Conservation (phyloP, 2,329 filamentous ascomycete species). For the Didymella pinodella region DNA sequence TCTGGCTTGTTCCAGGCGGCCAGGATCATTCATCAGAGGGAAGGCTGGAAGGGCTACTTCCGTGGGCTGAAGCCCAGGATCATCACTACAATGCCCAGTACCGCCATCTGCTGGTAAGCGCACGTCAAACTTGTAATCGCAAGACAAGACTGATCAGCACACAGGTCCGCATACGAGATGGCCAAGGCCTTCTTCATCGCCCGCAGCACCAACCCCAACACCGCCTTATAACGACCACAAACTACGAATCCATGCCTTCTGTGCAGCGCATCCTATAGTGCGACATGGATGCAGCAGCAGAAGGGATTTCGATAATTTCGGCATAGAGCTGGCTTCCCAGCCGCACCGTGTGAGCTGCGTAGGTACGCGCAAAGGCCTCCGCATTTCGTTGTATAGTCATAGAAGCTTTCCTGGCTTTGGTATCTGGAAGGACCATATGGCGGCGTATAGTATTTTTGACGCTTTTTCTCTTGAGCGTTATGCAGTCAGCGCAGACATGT, state of each 20-base stretch:
- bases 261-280: slow-evolving; percentile 15
- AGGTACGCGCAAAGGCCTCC: slow-evolving; percentile 29
- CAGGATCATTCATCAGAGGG: slow-evolving; percentile 79
- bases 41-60: slow-evolving; percentile 88
- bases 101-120: slow-evolving; percentile 94
- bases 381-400: slow-evolving; percentile 39
- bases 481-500: slow-evolving; percentile 33
- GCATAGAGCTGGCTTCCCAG: slow-evolving; percentile 25
- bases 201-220: slow-evolving; percentile 43
- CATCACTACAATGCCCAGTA: slow-evolving; percentile 97
- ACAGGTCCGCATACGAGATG: slow-evolving; percentile 72
- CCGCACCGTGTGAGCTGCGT: slow-evolving; percentile 27
- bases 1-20: slow-evolving; percentile 82
- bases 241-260: slow-evolving; percentile 9
- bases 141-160: slow-evolving; percentile 18
- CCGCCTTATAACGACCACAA: slow-evolving; percentile 29
- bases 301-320: slow-evolving; percentile 23
- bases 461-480: slow-evolving; percentile 35
- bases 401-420: slow-evolving; percentile 34
- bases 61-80: slow-evolving; percentile 90
- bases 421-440: slow-evolving; percentile 35
- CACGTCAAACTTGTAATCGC: background rate
- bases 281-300: slow-evolving; percentile 26
- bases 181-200: slow-evolving; percentile 72
- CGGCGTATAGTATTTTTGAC: slow-evolving; percentile 38